These are phyloP conservation scores for Astrothelium subdiscretum DNA, from an alignment of 495 filamentous ascomycete species.

Conservation along the genomic window DNA sequence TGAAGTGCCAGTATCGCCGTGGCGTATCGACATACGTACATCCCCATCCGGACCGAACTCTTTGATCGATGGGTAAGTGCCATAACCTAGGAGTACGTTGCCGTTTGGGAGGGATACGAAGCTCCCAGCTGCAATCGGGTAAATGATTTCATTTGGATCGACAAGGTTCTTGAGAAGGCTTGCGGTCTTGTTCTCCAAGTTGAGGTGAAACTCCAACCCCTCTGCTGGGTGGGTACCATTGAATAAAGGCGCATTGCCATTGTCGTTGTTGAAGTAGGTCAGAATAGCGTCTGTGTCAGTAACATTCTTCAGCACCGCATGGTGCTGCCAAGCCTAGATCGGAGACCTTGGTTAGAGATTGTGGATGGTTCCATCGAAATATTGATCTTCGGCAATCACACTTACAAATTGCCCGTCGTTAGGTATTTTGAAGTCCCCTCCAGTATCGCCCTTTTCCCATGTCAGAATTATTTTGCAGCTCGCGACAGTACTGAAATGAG, in stretches of 20 bases:
- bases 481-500: conserved; percentile 19
- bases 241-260: conserved; percentile 10
- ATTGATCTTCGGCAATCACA: conserved; percentile 1
- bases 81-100: conserved; percentile 19
- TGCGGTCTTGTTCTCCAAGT: conserved; percentile 6
- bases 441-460: background rate
- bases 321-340: conserved; percentile 7
- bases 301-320: conserved; percentile 4
- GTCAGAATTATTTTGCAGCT: background rate
- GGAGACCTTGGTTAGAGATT: conserved; percentile 7
- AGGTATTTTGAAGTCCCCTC: background rate
- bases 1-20: conserved; percentile 10
- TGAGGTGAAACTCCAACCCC: conserved; percentile 5
- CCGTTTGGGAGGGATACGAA: conserved; percentile 16
- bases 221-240: conserved; percentile 10
- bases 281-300: background rate
- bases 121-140: conserved; percentile 17
- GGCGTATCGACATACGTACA: conserved; percentile 16
- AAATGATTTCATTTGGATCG: conserved; percentile 9
- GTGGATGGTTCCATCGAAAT: conserved; percentile 2
- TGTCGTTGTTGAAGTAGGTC: conserved; percentile 10
- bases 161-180: conserved; percentile 7
- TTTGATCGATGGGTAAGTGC: conserved; percentile 14
- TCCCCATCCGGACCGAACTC: conserved; percentile 17
- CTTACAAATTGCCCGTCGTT: conserved; percentile 7